phyloP scores from a whole-genome alignment of 441 rosid genomes.

The Isatis lusitanica region DNA sequence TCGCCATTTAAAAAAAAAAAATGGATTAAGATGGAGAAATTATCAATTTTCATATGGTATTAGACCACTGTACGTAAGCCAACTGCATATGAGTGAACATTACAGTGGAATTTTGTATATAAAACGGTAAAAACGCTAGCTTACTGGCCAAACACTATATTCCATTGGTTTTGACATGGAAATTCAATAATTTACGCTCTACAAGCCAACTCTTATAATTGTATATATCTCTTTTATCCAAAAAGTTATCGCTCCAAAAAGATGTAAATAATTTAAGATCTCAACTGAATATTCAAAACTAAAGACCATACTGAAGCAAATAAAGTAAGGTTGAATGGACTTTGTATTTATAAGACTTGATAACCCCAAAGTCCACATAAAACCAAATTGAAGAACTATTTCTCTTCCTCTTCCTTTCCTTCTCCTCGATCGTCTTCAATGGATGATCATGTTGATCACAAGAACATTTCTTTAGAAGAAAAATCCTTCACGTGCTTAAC shows the following conservation, averaged over 20 bases:
- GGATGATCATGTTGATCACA: slow-evolving; percentile 15
- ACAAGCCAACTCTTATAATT: slow-evolving; percentile 3
- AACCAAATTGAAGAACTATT: slow-evolving; percentile 19
- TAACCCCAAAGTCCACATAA: slow-evolving; percentile 38
- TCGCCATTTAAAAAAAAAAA: not conserved
- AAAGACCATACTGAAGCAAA: slow-evolving; percentile 4
- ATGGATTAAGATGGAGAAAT: not conserved
- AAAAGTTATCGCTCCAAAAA: not conserved
- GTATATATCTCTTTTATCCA: not conserved
- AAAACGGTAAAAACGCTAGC: not conserved
- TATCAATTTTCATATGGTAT: not conserved
- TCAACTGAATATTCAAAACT: slow-evolving; percentile 7
- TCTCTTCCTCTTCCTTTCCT: not conserved
- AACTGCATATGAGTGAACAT: not conserved
- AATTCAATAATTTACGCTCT: not conserved
- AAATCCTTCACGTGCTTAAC: slow-evolving; percentile 50
- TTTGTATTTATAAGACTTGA: slow-evolving; percentile 32
- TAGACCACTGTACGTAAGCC: not conserved
- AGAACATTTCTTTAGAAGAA: slow-evolving; percentile 41
- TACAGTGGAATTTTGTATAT: not conserved
- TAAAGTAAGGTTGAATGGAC: slow-evolving; percentile 21
- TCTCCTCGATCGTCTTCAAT: slow-evolving; percentile 16
- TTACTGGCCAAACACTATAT: not conserved
- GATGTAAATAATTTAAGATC: not conserved
- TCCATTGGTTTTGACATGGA: not conserved